These are phyloP conservation scores for Echites panduratus DNA, from an alignment of 257 asterid genomes.

Conservation along the genomic window DNA sequence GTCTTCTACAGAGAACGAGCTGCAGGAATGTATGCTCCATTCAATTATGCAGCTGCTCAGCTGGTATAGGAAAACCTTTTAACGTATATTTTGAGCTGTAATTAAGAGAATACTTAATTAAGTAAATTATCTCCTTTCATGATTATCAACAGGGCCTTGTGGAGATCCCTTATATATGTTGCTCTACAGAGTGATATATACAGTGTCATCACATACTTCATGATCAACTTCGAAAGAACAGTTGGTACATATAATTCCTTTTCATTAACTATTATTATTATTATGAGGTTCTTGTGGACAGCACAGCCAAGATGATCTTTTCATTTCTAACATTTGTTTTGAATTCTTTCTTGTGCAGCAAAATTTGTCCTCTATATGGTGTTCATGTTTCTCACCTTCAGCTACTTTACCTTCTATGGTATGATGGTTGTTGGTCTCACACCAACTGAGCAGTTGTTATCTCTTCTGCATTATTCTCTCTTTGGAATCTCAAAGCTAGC, in stretches of 20 bases:
- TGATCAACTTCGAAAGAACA: slow-evolving; percentile 77
- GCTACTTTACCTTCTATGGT: slow-evolving; percentile 59
- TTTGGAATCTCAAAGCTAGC: slow-evolving; percentile 67
- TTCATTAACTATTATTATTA: too few relatives aligned
- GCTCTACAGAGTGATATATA: slow-evolving; percentile 54
- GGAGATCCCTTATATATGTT: slow-evolving; percentile 82
- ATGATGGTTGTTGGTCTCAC: slow-evolving; percentile 73
- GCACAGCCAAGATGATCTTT: too few relatives aligned
- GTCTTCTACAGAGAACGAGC: slow-evolving; percentile 92
- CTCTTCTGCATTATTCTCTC: slow-evolving; percentile 50
- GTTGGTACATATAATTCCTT: too few relatives aligned
- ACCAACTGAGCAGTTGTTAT: slow-evolving; percentile 43
- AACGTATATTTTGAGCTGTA: too few relatives aligned
- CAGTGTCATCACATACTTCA: slow-evolving; percentile 71
- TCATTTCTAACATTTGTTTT: background rate
- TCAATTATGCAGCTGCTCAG: slow-evolving; percentile 80
- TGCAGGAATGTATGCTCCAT: slow-evolving; percentile 81
- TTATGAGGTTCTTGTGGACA: too few relatives aligned
- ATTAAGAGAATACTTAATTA: too few relatives aligned
- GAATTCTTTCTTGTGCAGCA: slow-evolving; percentile 22
- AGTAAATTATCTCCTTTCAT: too few relatives aligned
- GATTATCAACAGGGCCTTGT: slow-evolving; percentile 60
- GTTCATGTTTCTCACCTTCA: slow-evolving; percentile 50
- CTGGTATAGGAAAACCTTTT: too few relatives aligned
- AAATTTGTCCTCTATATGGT: slow-evolving; percentile 45